phyloP scores from a whole-genome alignment of 1,284 basidiomycete species.

The Ganoderma sinense region DNA sequence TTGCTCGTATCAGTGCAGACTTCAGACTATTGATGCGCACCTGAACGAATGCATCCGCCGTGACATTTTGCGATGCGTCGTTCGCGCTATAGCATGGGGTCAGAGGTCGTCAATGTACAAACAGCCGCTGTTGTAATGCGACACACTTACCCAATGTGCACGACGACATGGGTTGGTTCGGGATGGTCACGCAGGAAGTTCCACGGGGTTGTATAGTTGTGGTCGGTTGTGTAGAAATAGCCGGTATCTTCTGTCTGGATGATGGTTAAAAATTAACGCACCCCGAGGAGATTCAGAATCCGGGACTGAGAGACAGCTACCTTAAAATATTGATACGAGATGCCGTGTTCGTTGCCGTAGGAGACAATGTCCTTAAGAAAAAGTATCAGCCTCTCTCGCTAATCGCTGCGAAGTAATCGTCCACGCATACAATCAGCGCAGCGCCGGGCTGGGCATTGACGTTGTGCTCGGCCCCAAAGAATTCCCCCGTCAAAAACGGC shows the following conservation, averaged over 20 bases:
- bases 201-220: constrained; percentile 69
- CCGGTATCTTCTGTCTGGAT: constrained; percentile 63
- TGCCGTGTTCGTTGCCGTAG: constrained; percentile 62
- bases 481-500: constrained; percentile 60
- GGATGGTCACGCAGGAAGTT: constrained; percentile 57
- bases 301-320: constrained; percentile 26
- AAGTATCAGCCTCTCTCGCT: too few relatives aligned
- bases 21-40: constrained; percentile 32
- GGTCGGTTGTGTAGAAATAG: constrained; percentile 58
- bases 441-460: constrained; percentile 63
- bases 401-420: too few relatives aligned
- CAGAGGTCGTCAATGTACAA: neutral
- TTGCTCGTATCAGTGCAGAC: neutral
- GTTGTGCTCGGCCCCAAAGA: constrained; percentile 59
- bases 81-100: constrained; percentile 43
- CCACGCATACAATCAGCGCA: constrained; percentile 49
- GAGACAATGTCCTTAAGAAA: constrained; percentile 58
- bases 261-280: neutral
- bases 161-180: constrained; percentile 57
- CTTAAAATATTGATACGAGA: constrained; percentile 60
- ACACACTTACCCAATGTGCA: constrained; percentile 58
- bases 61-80: constrained; percentile 55
- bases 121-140: neutral
- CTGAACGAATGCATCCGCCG: constrained; percentile 51
- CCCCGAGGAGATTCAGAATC: neutral